These are phyloP conservation scores for Nitzschia sp. DNA, from an alignment of 108 stramenopile genomes.

Conservation along the genomic window DNA sequence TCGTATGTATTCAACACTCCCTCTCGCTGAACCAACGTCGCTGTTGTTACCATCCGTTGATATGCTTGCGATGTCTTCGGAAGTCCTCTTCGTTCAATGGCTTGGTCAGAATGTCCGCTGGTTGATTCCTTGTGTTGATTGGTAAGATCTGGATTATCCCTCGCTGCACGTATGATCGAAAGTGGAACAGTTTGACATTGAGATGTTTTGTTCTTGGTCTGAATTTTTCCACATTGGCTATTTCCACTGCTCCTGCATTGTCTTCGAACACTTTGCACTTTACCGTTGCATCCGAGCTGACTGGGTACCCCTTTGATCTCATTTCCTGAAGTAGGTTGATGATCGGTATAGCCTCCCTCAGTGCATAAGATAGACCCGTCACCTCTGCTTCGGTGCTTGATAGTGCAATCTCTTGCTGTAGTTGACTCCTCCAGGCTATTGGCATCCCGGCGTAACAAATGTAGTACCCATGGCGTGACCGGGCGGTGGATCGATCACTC, in stretches of 20 bases:
- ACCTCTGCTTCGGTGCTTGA: conserved; percentile 52
- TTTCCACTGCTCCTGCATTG: conserved; percentile 24
- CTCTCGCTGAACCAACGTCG: background rate
- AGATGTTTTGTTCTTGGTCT: conserved; percentile 35
- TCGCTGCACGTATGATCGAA: conserved; percentile 31
- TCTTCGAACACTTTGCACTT: conserved; percentile 39
- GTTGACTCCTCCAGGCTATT: conserved; percentile 39
- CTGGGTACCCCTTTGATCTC: background rate
- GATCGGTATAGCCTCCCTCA: conserved; percentile 35
- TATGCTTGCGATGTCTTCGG: conserved; percentile 4
- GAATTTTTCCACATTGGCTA: conserved; percentile 15
- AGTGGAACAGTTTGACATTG: conserved; percentile 39
- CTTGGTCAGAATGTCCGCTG: conserved; percentile 7
- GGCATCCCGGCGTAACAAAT: conserved; percentile 34
- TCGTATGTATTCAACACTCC: too few species aligned
- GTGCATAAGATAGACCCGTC: conserved; percentile 13
- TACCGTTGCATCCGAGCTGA: background rate
- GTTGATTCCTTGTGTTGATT: background rate
- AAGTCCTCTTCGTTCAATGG: conserved; percentile 10
- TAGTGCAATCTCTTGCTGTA: conserved; percentile 46
- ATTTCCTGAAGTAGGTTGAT: conserved; percentile 37
- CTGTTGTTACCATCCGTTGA: conserved; percentile 16
- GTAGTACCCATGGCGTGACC: conserved; percentile 37
- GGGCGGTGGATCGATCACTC: background rate
- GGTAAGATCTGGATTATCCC: background rate